Evolutionary conservation across 768 basidiomycete genomes (phyloP).

Genomic region (Phylloporus sp.): DNA sequence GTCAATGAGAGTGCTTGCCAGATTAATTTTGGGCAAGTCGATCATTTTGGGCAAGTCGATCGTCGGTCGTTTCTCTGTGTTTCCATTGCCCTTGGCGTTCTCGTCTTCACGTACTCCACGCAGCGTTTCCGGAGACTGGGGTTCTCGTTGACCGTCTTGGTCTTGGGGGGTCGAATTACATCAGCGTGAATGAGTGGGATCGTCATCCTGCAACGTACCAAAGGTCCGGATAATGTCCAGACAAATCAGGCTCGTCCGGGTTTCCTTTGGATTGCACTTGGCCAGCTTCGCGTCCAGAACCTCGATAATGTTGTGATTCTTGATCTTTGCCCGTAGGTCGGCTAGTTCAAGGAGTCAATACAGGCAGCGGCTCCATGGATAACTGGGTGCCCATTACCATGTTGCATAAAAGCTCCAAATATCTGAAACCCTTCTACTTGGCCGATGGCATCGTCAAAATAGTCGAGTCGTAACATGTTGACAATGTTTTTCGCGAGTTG

Average conservation of each 20-base stretch:
- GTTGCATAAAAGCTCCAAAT: constrained; percentile 16
- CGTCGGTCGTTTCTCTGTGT: not conserved
- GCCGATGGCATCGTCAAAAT: constrained; percentile 23
- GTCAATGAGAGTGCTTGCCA: too few species aligned
- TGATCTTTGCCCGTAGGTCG: constrained; percentile 10
- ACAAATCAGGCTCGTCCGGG: constrained; percentile 18
- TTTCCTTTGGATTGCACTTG: constrained; percentile 9
- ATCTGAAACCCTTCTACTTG: constrained; percentile 21
- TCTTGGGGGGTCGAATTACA: constrained; percentile 3
- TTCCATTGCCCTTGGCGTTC: not conserved
- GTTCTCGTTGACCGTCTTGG: not conserved
- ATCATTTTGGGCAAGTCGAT: too few species aligned
- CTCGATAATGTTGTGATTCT: constrained; percentile 6
- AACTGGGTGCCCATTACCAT: constrained; percentile 11
- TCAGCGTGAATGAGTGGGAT: not conserved
- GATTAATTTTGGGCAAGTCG: too few species aligned
- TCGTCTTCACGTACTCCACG: not conserved
- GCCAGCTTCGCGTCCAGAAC: constrained; percentile 15
- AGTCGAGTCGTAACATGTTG: constrained; percentile 18
- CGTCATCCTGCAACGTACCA: constrained; percentile 1
- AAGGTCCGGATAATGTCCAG: constrained; percentile 19
- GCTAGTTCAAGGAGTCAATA: constrained; percentile 9
- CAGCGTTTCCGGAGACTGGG: not conserved
- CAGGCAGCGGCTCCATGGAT: not conserved
- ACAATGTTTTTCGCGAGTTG: constrained; percentile 15